Conservation (phyloP, 768 basidiomycete species). For the Pulveroboletus frians region DNA sequence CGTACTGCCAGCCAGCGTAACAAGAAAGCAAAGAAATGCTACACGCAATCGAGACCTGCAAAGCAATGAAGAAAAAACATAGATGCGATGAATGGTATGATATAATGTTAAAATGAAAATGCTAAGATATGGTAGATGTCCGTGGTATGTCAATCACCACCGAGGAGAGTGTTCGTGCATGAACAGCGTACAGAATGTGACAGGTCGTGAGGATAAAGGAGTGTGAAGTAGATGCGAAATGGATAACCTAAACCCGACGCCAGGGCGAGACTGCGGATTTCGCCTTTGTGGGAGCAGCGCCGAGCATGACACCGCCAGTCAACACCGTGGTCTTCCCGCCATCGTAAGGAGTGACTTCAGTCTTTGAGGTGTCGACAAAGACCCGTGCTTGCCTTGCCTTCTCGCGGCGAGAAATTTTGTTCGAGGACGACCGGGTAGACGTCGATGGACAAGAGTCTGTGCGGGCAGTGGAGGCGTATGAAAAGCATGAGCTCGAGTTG, state of each 20-base stretch:
- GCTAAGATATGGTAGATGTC: conserved; percentile 30
- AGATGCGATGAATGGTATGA: conserved; percentile 28
- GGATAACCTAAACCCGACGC: conserved; percentile 47
- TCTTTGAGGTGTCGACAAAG: conserved; percentile 70
- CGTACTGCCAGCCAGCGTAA: conserved; percentile 13
- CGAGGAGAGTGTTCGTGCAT: conserved; percentile 18
- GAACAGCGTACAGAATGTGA: conserved; percentile 21
- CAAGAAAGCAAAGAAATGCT: conserved; percentile 29
- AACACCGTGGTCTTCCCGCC: conserved; percentile 86
- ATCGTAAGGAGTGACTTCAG: conserved; percentile 78
- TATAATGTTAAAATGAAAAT: conserved; percentile 31
- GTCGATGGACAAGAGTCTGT: conserved; percentile 43
- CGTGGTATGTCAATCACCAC: conserved; percentile 27
- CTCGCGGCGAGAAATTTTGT: conserved; percentile 63
- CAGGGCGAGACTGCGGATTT: conserved; percentile 41
- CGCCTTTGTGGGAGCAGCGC: conserved; percentile 38
- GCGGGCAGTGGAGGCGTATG: conserved; percentile 58
- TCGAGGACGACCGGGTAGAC: conserved; percentile 38
- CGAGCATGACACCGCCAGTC: conserved; percentile 86
- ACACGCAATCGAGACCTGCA: conserved; percentile 26
- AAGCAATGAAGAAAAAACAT: conserved; percentile 16
- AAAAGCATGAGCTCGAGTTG: conserved; percentile 69
- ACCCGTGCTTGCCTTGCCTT: conserved; percentile 64
- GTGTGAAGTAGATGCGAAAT: conserved; percentile 14
- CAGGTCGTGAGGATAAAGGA: conserved; percentile 23